These are phyloP conservation scores for Paecilomyces sp. DNA, from an alignment of 2,329 filamentous ascomycete species.

Conservation along the genomic window DNA sequence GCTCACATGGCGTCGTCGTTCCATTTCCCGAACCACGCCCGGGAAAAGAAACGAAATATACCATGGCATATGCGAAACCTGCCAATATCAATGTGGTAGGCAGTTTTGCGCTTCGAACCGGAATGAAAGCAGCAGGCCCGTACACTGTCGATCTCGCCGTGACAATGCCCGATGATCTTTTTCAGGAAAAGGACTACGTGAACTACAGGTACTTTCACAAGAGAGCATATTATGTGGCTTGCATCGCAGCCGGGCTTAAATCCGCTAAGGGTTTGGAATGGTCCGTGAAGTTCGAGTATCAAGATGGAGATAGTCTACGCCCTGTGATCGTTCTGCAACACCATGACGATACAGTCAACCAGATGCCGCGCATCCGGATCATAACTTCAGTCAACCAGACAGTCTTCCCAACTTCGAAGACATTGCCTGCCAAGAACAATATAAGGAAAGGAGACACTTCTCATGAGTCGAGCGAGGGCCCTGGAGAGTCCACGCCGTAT, in stretches of 20 bases:
- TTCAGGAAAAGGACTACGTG: conserved; percentile 91
- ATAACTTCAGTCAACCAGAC: conserved; percentile 65
- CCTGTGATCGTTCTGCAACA: conserved; percentile 54
- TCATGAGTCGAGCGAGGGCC: conserved; percentile 21
- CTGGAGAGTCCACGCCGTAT: conserved; percentile 62
- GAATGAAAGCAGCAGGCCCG: conserved; percentile 50
- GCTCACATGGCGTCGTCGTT: conserved; percentile 60
- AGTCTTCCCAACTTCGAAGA: conserved; percentile 64
- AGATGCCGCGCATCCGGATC: conserved; percentile 61
- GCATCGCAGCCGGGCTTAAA: conserved; percentile 65
- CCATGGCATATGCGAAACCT: conserved; percentile 70
- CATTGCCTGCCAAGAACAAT: conserved; percentile 62
- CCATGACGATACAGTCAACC: conserved; percentile 22
- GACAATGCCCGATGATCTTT: conserved; percentile 70
- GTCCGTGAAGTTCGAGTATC: conserved; percentile 55
- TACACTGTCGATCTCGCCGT: conserved; percentile 74
- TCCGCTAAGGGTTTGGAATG: conserved; percentile 48
- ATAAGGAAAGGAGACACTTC: conserved; percentile 51
- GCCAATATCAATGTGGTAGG: conserved; percentile 78
- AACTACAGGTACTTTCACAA: conserved; percentile 95
- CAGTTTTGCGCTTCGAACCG: conserved; percentile 72
- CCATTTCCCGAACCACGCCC: conserved; percentile 82
- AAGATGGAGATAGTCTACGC: conserved; percentile 68
- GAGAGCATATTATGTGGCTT: conserved; percentile 82
- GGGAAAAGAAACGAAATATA: conserved; percentile 69